Evolutionary conservation across 352 stramenopile species (phyloP), one percentile per base, ranked within the genome.

Genomic region (Globisporangium splendens): DNA sequence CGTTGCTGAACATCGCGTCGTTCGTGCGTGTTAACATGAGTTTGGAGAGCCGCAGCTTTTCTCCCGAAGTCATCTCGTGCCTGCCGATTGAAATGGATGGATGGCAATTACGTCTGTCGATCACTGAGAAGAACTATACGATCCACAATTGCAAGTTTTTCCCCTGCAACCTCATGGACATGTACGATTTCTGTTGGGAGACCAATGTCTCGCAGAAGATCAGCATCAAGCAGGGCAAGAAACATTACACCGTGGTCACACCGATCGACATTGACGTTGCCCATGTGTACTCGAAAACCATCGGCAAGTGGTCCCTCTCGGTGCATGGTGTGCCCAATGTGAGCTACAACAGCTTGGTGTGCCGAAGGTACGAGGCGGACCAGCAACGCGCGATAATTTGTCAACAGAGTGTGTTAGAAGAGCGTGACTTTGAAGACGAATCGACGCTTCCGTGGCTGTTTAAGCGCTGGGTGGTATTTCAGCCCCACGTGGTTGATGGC

Each of bases 71-170:
- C 46, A 94, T 94, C 59, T 91, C 80, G 65, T 94, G 80, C 58
- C 71, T 94, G 17, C 85, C 85, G 0, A 94, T 94, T 41, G 80
- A 94, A 60, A 89, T 94, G 82, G 85, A 94, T 59, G 85, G 85
- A 47, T 94, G 85, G 85, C 80, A 90, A 55, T 70, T 94, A 22
- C 85, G 85, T 31, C 68, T 94, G 13, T 79, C 82, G 35, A 94
- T 94, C 61, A 94, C 85, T 8, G 82, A 91, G 65, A 91, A 91
- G 68, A 92, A 89, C 70, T 94, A 92, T 66, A 91, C 85, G 61
- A 92, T 92, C 57, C 80, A 94, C 75, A 94, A 92, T 62, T 73
- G 73, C 62, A 94, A 94, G 69, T 94, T 92, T 58, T 94, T 94
- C 63, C 82, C 82, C 11, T 91, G 82, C 68, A 77, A 84, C 31